Evolutionary conservation across 2,329 filamentous ascomycete species (phyloP).

Genomic region (Penicillium corylophilum): DNA sequence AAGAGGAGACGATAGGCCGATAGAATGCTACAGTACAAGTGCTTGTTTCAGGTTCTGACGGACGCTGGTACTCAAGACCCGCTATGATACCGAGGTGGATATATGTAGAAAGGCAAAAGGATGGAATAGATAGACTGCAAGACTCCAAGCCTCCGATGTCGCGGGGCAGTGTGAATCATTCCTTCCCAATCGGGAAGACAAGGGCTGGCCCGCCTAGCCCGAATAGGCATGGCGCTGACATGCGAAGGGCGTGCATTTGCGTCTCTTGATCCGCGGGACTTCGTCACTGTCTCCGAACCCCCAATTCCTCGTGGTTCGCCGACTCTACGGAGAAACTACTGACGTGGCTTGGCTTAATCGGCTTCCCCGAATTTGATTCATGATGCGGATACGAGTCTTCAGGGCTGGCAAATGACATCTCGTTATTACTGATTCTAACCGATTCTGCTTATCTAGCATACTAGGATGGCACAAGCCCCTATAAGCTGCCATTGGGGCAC

Average conservation of each 20-base stretch:
- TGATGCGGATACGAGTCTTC: constrained; percentile 1
- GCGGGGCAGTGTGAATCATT: constrained; percentile 6
- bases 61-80: neutral
- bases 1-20: neutral
- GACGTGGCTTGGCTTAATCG: constrained; percentile 1
- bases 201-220: constrained; percentile 7
- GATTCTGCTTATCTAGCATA: constrained; percentile 8
- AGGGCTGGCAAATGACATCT: constrained; percentile 5
- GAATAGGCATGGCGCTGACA: constrained; percentile 30
- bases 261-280: constrained; percentile 8
- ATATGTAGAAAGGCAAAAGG: neutral
- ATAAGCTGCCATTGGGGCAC: neutral
- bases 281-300: constrained; percentile 12
- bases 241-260: constrained; percentile 29
- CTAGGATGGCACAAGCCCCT: constrained; percentile 7
- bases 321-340: neutral
- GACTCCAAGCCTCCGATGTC: constrained; percentile 8
- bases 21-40: neutral
- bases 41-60: neutral
- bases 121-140: neutral
- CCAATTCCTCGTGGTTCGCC: neutral
- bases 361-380: neutral
- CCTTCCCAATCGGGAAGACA: constrained; percentile 1
- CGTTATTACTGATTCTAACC: constrained; percentile 12
- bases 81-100: neutral